Evolutionary conservation across 1,284 basidiomycete genomes (phyloP), one percentile per base, ranked within the genome.

Genomic region (Ustilago cynodontis): DNA sequence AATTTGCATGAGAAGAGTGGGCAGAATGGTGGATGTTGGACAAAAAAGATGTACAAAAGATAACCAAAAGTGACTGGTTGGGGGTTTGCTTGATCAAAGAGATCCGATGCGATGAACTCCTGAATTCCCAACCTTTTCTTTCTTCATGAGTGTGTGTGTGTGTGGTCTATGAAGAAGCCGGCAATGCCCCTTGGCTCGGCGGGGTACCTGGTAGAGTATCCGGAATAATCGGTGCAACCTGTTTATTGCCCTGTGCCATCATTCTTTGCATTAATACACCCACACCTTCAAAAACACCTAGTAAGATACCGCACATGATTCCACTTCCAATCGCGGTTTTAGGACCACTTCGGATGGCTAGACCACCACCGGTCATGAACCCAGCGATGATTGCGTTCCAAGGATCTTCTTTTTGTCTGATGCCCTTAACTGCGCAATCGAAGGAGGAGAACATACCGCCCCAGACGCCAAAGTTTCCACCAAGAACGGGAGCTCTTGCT

Each of bases 341-440:
- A 24, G 95, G 96, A 22, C 96, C 96, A 87, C 93, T 93, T 87
- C 96, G 91, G 72, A 94, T 91, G 59, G 97, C 97, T 59, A 99
- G 88, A 86, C 93, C 96, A 65, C 96, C 96, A 87, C 97, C 97
- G 29, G 96, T 98, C 90, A 97, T 90, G 89, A 99, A 99, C 49
- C 97, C 96, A 52, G 96, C 94, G 64, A 97, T 93, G 85, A 99
- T 98, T 47, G 95, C 95, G 86, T 99, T 99, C 95, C 95, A 99
- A 58, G 95, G 93, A 87, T 99, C 97, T 87, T 99, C 97, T 87
- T 99, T 99, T 89, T 99, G 96, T 85, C 97, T 69, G 20, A 84
- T 93, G 11, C 95, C 95, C 87, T 99, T 98, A 76, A 99, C 93
- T 1, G 94, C 94, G 87, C 97, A 99, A 87, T 99, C 97, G 82